Percentiles rank a stretch among this genome's conserved stretches.
Conservation (phyloP, 139 green algal genomes). For the Cymbomonas tetramitiformis region DNA sequence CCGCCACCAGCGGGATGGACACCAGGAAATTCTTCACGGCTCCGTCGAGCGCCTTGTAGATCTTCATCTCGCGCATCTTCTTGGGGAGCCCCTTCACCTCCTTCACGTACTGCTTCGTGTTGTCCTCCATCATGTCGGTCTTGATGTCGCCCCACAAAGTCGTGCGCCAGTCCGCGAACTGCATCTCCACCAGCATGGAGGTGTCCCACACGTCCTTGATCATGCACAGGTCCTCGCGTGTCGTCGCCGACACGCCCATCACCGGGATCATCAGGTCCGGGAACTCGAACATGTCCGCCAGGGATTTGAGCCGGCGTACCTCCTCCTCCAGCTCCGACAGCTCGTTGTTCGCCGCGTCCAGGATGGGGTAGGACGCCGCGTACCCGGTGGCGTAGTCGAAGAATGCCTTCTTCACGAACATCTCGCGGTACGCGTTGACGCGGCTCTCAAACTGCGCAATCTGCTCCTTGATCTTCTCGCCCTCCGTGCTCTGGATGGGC, state of each 20-base stretch:
- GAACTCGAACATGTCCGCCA: conserved; percentile 72
- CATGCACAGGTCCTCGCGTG: conserved; percentile 44
- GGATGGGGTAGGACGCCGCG: conserved; percentile 39
- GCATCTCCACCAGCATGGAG: conserved; percentile 43
- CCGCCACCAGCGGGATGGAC: conserved; percentile 55
- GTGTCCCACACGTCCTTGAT: conserved; percentile 66
- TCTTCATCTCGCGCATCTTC: conserved; percentile 45
- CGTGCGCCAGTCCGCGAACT: conserved; percentile 52
- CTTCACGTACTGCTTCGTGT: conserved; percentile 68
- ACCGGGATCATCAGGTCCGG: conserved; percentile 39
- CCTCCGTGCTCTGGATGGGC: conserved; percentile 32
- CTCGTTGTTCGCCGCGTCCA: conserved; percentile 33
- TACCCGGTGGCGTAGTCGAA: conserved; percentile 49
- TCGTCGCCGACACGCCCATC: too few species aligned
- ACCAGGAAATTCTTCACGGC: conserved; percentile 63
- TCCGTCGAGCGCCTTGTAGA: conserved; percentile 51
- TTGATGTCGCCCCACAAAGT: conserved; percentile 62
- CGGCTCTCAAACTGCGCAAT: conserved; percentile 24
- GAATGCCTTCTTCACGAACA: conserved; percentile 40
- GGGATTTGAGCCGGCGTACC: conserved; percentile 35
- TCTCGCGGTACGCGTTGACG: conserved; percentile 11
- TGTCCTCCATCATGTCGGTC: conserved; percentile 65
- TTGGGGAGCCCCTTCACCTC: conserved; percentile 45
- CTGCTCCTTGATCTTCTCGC: conserved; percentile 52
- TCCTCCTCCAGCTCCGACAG: conserved; percentile 18